phyloP scores from a whole-genome alignment of 1,139 yeast species.

The Blastobotrys proliferans region DNA sequence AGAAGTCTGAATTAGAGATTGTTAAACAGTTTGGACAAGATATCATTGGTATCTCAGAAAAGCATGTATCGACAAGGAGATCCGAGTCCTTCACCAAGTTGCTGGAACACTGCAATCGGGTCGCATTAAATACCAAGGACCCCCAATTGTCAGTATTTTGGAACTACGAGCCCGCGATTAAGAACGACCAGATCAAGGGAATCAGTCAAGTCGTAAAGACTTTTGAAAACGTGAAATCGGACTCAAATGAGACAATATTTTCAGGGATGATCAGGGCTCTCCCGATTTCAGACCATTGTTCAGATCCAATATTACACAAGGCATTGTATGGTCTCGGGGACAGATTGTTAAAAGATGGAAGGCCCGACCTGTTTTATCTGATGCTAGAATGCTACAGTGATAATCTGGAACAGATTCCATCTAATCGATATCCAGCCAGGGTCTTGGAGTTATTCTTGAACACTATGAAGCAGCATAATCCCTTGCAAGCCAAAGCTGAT shows the following conservation, averaged over 20 bases:
- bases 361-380: conserved; percentile 1
- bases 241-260: conserved; percentile 3
- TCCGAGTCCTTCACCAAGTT: conserved; percentile 13
- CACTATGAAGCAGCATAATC: background rate
- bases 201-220: conserved; percentile 9
- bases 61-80: conserved; percentile 8
- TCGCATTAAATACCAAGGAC: conserved; percentile 7
- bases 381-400: conserved; percentile 4
- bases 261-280: conserved; percentile 10
- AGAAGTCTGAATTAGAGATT: conserved; percentile 9
- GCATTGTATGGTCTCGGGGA: conserved; percentile 4
- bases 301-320: conserved; percentile 11
- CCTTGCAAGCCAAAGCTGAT: background rate
- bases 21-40: conserved; percentile 16
- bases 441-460: conserved; percentile 13
- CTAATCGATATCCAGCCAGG: conserved; percentile 12
- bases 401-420: conserved; percentile 5
- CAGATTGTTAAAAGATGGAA: background rate
- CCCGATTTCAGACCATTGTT: conserved; percentile 9
- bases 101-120: conserved; percentile 12
- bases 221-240: conserved; percentile 6
- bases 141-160: conserved; percentile 7
- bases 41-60: conserved; percentile 13
- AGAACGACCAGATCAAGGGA: conserved; percentile 7
- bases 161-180: conserved; percentile 8